A percentile compares a stretch with the other conserved stretches of the same genome.
These are phyloP conservation scores for Solanum lycopersicoides DNA, from an alignment of 257 asterid genomes.

Conservation along the genomic window DNA sequence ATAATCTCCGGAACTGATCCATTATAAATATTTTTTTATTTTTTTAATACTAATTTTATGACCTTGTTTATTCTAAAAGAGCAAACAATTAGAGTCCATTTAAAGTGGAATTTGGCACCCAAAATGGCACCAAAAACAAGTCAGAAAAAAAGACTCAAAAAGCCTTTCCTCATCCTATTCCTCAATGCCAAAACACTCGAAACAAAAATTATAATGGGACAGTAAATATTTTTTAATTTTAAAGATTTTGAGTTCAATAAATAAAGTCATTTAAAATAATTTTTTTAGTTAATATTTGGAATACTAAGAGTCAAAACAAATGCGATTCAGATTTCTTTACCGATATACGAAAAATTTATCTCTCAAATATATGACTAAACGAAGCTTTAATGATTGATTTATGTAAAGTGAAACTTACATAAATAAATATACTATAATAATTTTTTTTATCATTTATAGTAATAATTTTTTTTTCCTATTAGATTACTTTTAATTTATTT, in stretches of 20 bases:
- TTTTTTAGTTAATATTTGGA: neutral
- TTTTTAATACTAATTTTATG: neutral
- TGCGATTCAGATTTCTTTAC: neutral
- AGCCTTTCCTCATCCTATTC: neutral
- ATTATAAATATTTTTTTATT: neutral
- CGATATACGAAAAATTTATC: rapidly evolving
- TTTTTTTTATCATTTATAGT: no score
- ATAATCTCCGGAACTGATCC: rapidly evolving
- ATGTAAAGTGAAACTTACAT: no score
- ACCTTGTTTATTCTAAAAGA: neutral
- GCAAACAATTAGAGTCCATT: neutral
- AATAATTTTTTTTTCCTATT: no score
- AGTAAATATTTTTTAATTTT: no score
- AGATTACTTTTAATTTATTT: no score
- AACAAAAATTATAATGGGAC: neutral
- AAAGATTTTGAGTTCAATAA: no score
- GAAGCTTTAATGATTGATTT: neutral
- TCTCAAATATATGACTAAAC: neutral
- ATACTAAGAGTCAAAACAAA: neutral
- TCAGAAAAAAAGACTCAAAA: neutral
- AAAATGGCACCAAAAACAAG: neutral
- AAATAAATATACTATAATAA: no score
- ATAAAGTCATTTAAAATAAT: neutral
- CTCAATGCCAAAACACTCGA: neutral
- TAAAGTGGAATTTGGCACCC: neutral